phyloP scores from a whole-genome alignment of 108 stramenopile genomes.

The Skeletonema potamos region DNA sequence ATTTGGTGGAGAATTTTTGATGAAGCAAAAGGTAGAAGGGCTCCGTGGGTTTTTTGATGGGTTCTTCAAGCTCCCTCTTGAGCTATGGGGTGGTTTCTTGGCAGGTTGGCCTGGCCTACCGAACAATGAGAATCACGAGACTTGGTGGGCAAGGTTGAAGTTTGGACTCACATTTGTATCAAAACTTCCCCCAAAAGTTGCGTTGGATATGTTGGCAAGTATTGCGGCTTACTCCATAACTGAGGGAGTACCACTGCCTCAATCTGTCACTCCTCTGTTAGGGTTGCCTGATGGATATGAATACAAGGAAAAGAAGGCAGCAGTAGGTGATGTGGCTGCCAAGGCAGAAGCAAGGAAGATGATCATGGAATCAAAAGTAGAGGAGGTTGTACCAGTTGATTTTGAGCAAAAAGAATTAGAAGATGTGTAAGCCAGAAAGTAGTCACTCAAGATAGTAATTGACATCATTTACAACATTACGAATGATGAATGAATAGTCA shows the following conservation, averaged over 20 bases:
- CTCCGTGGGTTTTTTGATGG: conserved; percentile 96
- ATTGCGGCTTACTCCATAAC: conserved; percentile 63
- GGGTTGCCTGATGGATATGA: conserved; percentile 69
- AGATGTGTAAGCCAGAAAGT: neutral
- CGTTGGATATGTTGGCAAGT: conserved; percentile 62
- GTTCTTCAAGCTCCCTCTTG: conserved; percentile 87
- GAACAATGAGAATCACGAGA: conserved; percentile 89
- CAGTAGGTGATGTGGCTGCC: conserved; percentile 59
- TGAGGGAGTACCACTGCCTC: conserved; percentile 58
- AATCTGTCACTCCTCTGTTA: conserved; percentile 84
- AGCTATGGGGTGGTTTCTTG: conserved; percentile 93
- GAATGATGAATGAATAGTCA: neutral
- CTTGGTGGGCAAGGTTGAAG: conserved; percentile 78
- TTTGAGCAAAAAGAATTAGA: conserved; percentile 51
- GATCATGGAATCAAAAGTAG: conserved; percentile 63
- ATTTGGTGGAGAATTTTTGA: conserved; percentile 96
- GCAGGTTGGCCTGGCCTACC: conserved; percentile 95
- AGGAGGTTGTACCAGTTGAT: conserved; percentile 54
- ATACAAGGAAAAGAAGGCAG: conserved; percentile 54
- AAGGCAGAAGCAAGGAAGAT: conserved; percentile 73
- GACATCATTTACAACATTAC: neutral
- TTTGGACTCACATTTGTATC: conserved; percentile 88
- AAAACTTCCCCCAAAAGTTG: conserved; percentile 69
- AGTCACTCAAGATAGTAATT: neutral
- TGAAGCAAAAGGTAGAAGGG: conserved; percentile 89